A percentile compares a stretch with the other conserved stretches of the same genome.
Evolutionary conservation across 768 basidiomycete species (phyloP).

Genomic region (Grammothele lineata): DNA sequence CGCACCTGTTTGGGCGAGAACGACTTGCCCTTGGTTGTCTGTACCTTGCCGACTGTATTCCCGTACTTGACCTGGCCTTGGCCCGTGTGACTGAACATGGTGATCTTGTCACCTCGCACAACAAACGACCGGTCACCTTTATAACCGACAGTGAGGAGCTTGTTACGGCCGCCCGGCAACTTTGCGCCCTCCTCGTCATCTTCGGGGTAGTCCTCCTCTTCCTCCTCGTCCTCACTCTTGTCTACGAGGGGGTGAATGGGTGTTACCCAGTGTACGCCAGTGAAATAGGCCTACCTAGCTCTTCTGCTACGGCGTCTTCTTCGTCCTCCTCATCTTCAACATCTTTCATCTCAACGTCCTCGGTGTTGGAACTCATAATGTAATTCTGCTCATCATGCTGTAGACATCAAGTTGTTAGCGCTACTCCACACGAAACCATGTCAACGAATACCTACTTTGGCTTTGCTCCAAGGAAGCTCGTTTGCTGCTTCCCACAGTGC

Average conservation of each 20-base stretch:
- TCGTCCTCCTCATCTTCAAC: constrained; percentile 69
- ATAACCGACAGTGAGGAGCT: constrained; percentile 90
- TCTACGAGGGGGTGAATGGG: constrained; percentile 3
- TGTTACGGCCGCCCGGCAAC: constrained; percentile 61
- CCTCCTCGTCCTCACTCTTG: constrained; percentile 29
- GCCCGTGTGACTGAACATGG: constrained; percentile 76
- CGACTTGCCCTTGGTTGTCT: constrained; percentile 72
- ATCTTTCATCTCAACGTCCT: constrained; percentile 89
- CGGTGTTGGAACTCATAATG: constrained; percentile 64
- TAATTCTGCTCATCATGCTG: constrained; percentile 87
- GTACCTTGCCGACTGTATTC: constrained; percentile 81
- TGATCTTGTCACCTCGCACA: constrained; percentile 86
- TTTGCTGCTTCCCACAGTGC: constrained; percentile 82
- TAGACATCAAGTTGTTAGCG: neutral
- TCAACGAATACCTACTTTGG: constrained; percentile 51
- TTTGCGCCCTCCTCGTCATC: constrained; percentile 41
- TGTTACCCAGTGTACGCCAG: neutral
- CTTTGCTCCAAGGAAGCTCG: constrained; percentile 69
- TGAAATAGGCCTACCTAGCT: constrained; percentile 47
- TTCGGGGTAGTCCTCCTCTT: constrained; percentile 31
- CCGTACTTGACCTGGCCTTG: constrained; percentile 76
- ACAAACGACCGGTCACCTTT: constrained; percentile 94
- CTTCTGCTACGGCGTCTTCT: constrained; percentile 71
- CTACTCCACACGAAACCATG: neutral
- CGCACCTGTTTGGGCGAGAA: constrained; percentile 85